Conservation (phyloP, 1,284 basidiomycete species). For the Sporisorium sorghi region DNA sequence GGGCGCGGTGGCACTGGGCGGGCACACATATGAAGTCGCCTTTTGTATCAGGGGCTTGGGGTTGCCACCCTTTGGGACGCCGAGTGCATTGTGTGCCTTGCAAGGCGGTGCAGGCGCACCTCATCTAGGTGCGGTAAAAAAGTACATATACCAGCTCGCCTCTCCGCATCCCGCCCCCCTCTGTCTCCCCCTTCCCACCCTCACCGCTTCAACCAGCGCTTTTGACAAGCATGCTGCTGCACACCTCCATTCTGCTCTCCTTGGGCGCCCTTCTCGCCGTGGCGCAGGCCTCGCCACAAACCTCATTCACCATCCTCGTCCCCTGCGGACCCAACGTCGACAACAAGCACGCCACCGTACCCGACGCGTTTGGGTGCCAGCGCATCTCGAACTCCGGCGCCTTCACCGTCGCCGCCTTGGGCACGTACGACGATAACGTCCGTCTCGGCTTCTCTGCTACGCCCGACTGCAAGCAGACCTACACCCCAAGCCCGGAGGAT, state of each 20-base stretch:
- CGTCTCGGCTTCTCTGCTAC: slow-evolving; percentile 21
- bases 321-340: slow-evolving; percentile 4
- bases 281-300: neutral
- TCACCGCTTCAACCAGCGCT: too few species aligned
- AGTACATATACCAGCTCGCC: too few species aligned
- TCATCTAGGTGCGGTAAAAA: too few species aligned
- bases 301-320: slow-evolving; percentile 9
- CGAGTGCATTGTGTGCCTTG: too few species aligned
- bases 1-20: neutral
- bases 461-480: slow-evolving; percentile 22
- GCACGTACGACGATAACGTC: neutral
- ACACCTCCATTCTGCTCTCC: too few species aligned
- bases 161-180: too few species aligned
- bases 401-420: slow-evolving; percentile 12
- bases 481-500: slow-evolving; percentile 2
- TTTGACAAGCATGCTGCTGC: too few species aligned
- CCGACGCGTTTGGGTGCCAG: slow-evolving; percentile 19
- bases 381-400: slow-evolving; percentile 23
- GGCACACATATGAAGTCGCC: neutral
- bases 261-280: too few species aligned
- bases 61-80: too few species aligned
- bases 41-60: neutral
- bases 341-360: slow-evolving; percentile 10
- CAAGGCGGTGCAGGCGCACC: too few species aligned
- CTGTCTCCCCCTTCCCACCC: too few species aligned